Base-by-base conservation (phyloP, 2,329 filamentous ascomycete genomes). In the Pseudomassariella vexata region DNA sequence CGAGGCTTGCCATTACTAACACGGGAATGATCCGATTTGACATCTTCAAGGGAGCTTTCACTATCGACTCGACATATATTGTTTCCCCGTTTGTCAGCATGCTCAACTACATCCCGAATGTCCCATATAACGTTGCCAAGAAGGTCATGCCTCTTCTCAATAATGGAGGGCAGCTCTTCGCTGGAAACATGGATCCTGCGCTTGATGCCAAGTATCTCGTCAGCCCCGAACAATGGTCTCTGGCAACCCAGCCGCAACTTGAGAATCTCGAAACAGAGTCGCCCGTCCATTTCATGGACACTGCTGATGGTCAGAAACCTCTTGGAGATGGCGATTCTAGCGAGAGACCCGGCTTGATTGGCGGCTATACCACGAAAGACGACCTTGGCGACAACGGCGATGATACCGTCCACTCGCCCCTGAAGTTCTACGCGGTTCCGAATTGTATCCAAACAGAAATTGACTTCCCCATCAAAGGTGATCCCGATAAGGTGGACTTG, bases 11-110 rank as follows among this genome's bases (percentile, higher is more conserved):
- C 19, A 76, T 96, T 30, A 69, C 85, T 35, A 98, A 98, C 59
- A 95, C 86, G 0, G 92, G 92, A 17, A 85, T 85, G 4, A 79
- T 98, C 44, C 84, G 92, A 26, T 98, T 96, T 57, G 92, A 98
- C 56, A 85, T 98, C 39, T 94, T 95, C 68, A 79, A 90, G 55
- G 92, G 92, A 0, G 68, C 81, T 0, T 96, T 96, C 52, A 96
- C 92, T 0, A 77, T 79, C 23, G 92, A 98, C 54, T 82, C 81
- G 4, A 86, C 84, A 0, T 96, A 79, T 52, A 81, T 90, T 23
- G 72, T 96, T 18, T 94, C 85, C 7, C 92, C 92, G 0, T 98
- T 98, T 54, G 78, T 76, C 2, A 94, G 82, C 56, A 76, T 73
- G 2, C 83, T 95, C 56, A 68, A 72, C 17, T 87, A 79, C 45